Evolutionary conservation across 192 early-diverging fungal species (phyloP), one percentile per base, ranked within the genome.

Genomic region (Phlyctochytrium bullatum): DNA sequence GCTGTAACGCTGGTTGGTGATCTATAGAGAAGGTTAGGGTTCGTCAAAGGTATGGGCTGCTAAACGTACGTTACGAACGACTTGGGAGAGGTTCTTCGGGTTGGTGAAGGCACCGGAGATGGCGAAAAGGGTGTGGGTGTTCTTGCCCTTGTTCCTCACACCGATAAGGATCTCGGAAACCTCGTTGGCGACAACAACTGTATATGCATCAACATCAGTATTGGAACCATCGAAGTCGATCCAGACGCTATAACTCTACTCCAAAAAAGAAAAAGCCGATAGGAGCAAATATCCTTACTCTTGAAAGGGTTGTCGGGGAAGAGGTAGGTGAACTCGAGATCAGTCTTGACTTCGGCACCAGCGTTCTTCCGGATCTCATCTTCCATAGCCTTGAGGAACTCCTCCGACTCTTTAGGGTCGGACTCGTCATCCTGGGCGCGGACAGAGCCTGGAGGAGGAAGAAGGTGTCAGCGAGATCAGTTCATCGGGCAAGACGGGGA

Each of bases 1-100:
- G 59, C 57, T 61, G 64, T 36, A 66, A 27, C 70, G 35, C 35
- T 61, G 60, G 27, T 29, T 56, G 16, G 23, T 29, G 32, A 69
- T 59, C 67, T 69, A 34, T 34, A 29, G 47, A n/a, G 54, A 33
- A 54, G 2, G 3, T 57, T 66, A 3, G 65, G 4, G 32, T 28
- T 57, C 54, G 27, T 10, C 12, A 28, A 33, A 54, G 2, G 3
- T 57, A 58, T 29, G 65, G 4, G 32, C 17, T 57, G 12, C 4
- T 10, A 14, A 28, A 28, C 16, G 10, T 27, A 57, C 54, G 54
- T 57, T 57, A 25, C 54, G 54, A 28, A 57, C 27, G 54, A 25
- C 12, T 6, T 20, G 27, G 27, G 54, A 57, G 27, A 10, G 6
- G 54, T 57, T 57, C 27, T 57, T 57, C 14, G 54, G 54, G 20